Conservation (phyloP, 306 rosid species). For the Cucumis hystrix region DNA sequence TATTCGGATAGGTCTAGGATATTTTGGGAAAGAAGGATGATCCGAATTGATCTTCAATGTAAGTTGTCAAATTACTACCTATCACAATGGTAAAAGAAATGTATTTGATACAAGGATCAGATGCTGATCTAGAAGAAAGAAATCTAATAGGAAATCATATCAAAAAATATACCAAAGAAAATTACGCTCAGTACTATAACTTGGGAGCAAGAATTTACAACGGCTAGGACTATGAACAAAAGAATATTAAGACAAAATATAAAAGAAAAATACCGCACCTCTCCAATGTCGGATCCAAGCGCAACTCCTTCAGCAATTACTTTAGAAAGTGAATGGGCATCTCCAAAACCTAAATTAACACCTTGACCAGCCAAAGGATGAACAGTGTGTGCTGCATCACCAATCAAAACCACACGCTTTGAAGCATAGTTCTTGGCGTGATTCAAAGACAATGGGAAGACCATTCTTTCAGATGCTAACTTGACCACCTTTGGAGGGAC, state of each 20-base stretch:
- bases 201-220: background rate
- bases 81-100: background rate
- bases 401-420: conserved; percentile 57
- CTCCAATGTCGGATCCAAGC: conserved; percentile 67
- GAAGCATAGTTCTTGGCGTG: conserved; percentile 70
- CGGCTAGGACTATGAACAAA: background rate
- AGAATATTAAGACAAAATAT: background rate
- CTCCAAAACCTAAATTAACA: conserved; percentile 88
- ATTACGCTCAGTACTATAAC: background rate
- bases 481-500: conserved; percentile 62
- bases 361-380: conserved; percentile 99
- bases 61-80: too few species aligned
- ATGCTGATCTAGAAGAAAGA: background rate
- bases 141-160: background rate
- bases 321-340: conserved; percentile 63
- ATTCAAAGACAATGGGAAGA: conserved; percentile 66
- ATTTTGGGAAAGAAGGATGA: too few species aligned
- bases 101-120: background rate
- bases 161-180: background rate
- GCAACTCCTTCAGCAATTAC: conserved; percentile 70
- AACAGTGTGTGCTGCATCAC: conserved; percentile 90
- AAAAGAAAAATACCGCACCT: conserved; percentile 33
- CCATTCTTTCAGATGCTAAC: conserved; percentile 68
- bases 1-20: too few species aligned
- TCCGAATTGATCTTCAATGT: too few species aligned